Percentiles rank a stretch among this genome's conserved stretches.
These are phyloP conservation scores for Posidonia oceanica DNA, from an alignment of 116 monocot species.

Conservation along the genomic window DNA sequence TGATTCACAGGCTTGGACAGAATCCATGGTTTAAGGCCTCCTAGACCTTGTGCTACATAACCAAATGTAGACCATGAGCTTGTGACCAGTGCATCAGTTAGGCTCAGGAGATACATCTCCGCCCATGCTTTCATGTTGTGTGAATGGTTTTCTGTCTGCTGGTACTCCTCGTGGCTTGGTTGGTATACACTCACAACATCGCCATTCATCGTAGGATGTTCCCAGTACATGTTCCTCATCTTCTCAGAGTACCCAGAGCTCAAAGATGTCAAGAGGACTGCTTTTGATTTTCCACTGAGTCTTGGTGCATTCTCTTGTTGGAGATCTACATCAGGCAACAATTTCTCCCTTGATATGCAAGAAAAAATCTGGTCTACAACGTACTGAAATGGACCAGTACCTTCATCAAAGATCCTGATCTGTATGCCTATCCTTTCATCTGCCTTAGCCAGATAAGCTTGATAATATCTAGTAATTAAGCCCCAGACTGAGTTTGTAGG, in stretches of 20 bases:
- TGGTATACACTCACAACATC: constrained; percentile 38
- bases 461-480: constrained; percentile 25
- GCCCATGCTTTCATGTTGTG: constrained; percentile 59
- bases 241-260: constrained; percentile 29
- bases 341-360: constrained; percentile 13
- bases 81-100: constrained; percentile 36
- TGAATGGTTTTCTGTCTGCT: constrained; percentile 24
- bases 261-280: constrained; percentile 45
- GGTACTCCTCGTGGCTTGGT: constrained; percentile 45
- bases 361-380: constrained; percentile 24
- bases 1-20: constrained; percentile 26
- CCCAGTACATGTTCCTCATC: constrained; percentile 41
- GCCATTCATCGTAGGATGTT: constrained; percentile 26
- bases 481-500: constrained; percentile 28
- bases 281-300: constrained; percentile 14
- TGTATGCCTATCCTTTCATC: constrained; percentile 26
- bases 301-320: background rate
- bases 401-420: constrained; percentile 23
- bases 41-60: constrained; percentile 47
- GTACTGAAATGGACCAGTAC: constrained; percentile 12
- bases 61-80: constrained; percentile 61
- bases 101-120: constrained; percentile 60
- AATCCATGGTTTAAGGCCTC: constrained; percentile 52
- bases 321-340: constrained; percentile 19
- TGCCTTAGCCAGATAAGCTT: constrained; percentile 19